Percentiles rank a stretch among this genome's conserved stretches.
These are phyloP conservation scores for Teunomyces pallodes DNA, from an alignment of 805 yeast species.

Conservation along the genomic window DNA sequence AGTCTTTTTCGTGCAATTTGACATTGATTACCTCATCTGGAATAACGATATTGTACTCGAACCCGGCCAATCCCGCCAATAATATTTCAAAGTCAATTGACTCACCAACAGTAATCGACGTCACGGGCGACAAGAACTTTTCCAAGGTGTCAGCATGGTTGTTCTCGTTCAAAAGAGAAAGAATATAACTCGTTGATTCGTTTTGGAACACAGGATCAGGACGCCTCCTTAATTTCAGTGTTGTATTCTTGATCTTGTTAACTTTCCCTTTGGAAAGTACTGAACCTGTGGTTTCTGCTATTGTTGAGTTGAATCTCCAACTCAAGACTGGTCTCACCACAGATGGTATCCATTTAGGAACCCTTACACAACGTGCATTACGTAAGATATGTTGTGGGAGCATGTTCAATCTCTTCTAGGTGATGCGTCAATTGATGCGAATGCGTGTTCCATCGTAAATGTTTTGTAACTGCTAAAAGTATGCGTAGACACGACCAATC, in stretches of 20 bases:
- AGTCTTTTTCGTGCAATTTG: conserved; percentile 42
- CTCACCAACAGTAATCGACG: conserved; percentile 73
- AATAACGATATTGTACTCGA: conserved; percentile 27
- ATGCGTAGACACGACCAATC: neutral
- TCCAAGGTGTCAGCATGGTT: conserved; percentile 16
- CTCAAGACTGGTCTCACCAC: neutral
- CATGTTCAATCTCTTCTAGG: neutral
- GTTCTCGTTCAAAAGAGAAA: conserved; percentile 23
- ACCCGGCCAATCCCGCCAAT: conserved; percentile 23
- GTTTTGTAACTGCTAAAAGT: neutral
- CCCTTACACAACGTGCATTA: neutral
- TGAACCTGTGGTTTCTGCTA: neutral
- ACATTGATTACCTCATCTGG: conserved; percentile 70
- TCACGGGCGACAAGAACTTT: conserved; percentile 46
- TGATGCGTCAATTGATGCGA: neutral
- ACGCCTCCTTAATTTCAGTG: conserved; percentile 26
- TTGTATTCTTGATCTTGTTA: conserved; percentile 20
- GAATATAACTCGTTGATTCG: conserved; percentile 23
- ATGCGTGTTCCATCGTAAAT: too few species aligned
- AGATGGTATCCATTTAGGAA: neutral
- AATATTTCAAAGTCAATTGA: conserved; percentile 56
- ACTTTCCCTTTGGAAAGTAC: neutral
- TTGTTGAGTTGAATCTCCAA: neutral
- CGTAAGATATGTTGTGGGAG: neutral
- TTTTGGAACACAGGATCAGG: conserved; percentile 19